A percentile compares a stretch with the other conserved stretches of the same genome.
phyloP scores from a whole-genome alignment of 192 early-diverging fungal species.

The Entomortierella parvispora region DNA sequence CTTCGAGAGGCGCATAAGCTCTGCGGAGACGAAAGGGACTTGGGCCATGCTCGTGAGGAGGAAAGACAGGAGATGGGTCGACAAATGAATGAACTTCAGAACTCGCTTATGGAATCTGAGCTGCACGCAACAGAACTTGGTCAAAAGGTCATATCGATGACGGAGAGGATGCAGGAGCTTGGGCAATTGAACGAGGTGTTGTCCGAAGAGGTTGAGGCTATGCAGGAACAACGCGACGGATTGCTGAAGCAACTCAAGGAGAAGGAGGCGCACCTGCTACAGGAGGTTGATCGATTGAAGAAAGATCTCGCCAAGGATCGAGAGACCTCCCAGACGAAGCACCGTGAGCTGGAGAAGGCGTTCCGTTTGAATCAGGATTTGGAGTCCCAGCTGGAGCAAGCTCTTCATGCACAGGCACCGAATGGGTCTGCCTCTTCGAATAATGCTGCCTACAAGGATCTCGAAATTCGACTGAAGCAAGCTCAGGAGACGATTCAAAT shows the following conservation, averaged over 20 bases:
- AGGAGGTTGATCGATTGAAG: constrained; percentile 35
- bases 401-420: constrained; percentile 1
- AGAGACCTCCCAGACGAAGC: constrained; percentile 5
- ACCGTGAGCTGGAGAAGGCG: not conserved
- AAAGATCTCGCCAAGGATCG: constrained; percentile 35
- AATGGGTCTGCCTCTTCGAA: constrained; percentile 7
- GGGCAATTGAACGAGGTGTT: constrained; percentile 39
- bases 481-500: constrained; percentile 44
- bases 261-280: constrained; percentile 28
- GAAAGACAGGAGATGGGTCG: constrained; percentile 15
- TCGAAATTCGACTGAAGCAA: constrained; percentile 31
- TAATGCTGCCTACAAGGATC: constrained; percentile 4
- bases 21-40: constrained; percentile 3
- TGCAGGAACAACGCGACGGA: constrained; percentile 22
- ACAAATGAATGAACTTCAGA: constrained; percentile 10
- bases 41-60: constrained; percentile 2
- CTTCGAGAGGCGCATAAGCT: constrained; percentile 17
- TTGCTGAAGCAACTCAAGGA: constrained; percentile 4
- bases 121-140: constrained; percentile 32
- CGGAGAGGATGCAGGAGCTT: constrained; percentile 42
- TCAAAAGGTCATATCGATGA: constrained; percentile 20
- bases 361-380: not conserved
- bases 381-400: constrained; percentile 3
- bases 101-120: constrained; percentile 26
- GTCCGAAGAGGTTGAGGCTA: constrained; percentile 37